Evolutionary conservation across 148 eudicot species (phyloP).

Genomic region (Fagopyrum tataricum): DNA sequence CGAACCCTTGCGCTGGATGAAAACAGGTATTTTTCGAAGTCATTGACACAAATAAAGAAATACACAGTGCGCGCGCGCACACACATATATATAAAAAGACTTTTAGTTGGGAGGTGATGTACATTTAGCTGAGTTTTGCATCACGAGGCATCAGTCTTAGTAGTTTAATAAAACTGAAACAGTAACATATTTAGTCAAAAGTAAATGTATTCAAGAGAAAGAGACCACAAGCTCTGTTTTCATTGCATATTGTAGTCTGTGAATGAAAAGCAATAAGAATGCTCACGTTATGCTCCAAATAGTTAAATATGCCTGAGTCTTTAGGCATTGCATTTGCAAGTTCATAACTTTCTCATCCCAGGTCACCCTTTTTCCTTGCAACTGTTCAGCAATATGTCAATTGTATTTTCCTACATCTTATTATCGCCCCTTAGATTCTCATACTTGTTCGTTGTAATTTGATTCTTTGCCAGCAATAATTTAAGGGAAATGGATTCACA

Average conservation of each 20-base stretch:
- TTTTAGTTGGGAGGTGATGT: not conserved
- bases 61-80: too few relatives aligned
- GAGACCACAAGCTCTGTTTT: not conserved
- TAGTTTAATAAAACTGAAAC: not conserved
- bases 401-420: not conserved
- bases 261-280: not conserved
- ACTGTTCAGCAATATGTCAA: not conserved
- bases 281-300: not conserved
- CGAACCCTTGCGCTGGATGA: constrained; percentile 97
- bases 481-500: not conserved
- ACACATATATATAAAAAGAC: not conserved
- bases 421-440: not conserved
- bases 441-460: not conserved
- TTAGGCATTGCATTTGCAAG: not conserved
- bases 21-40: constrained; percentile 39
- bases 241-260: not conserved
- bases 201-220: not conserved
- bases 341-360: not conserved
- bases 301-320: not conserved
- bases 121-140: not conserved
- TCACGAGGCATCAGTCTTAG: not conserved
- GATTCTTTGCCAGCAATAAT: not conserved
- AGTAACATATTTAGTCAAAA: not conserved
- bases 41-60: not conserved
- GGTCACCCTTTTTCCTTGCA: not conserved